These are phyloP conservation scores for Tephrocybe sp. DNA, from an alignment of 768 basidiomycete species.

Conservation along the genomic window DNA sequence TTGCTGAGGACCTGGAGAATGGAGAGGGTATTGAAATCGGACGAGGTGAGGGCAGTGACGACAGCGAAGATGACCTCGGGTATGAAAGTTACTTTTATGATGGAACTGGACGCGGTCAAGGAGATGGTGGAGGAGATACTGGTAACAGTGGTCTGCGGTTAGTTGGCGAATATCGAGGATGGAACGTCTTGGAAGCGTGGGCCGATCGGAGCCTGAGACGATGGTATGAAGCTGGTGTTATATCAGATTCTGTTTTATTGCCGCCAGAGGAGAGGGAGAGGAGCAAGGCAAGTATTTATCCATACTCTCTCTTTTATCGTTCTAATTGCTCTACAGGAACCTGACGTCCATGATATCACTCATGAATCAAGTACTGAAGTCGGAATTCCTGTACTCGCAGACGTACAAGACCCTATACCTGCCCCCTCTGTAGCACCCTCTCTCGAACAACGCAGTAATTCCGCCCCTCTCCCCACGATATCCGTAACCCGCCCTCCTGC, in stretches of 20 bases:
- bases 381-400: conserved; percentile 60
- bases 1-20: conserved; percentile 88
- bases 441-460: conserved; percentile 17
- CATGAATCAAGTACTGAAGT: conserved; percentile 51
- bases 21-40: conserved; percentile 89
- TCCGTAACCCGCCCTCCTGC: conserved; percentile 69
- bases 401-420: conserved; percentile 33
- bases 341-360: conserved; percentile 37
- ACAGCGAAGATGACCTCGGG: conserved; percentile 80
- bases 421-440: conserved; percentile 24
- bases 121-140: conserved; percentile 74
- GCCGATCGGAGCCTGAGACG: conserved; percentile 84
- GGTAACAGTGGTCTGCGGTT: conserved; percentile 70
- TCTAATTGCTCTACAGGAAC: conserved; percentile 25
- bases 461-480: conserved; percentile 44
- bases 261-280: conserved; percentile 44
- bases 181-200: conserved; percentile 92
- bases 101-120: conserved; percentile 71
- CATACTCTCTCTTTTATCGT: background rate
- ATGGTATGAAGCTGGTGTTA: conserved; percentile 81
- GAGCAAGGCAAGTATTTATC: conserved; percentile 43
- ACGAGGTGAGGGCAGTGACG: conserved; percentile 56
- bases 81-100: conserved; percentile 88
- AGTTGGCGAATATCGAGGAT: conserved; percentile 85
- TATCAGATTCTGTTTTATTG: conserved; percentile 45